Evolutionary conservation across 140 eudicot species (phyloP).

Genomic region (Oenanthe javanica): DNA sequence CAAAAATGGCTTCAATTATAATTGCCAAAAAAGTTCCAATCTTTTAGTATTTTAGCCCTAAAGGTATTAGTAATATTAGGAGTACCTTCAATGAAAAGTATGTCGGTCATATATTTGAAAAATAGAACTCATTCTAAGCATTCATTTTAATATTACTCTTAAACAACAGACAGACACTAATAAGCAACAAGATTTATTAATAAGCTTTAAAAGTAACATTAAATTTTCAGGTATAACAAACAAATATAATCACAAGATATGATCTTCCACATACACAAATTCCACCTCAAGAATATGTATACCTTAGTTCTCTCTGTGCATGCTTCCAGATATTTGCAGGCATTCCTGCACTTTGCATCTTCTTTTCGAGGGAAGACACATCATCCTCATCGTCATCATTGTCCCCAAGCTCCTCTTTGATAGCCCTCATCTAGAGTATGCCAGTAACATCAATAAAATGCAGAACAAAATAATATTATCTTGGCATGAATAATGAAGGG

Average conservation of each 20-base stretch:
- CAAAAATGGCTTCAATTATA: background rate
- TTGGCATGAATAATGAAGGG: background rate
- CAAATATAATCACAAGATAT: background rate
- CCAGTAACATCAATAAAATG: conserved; percentile 8
- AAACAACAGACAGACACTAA: background rate
- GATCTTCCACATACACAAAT: background rate
- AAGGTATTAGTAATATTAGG: background rate
- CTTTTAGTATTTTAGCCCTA: background rate
- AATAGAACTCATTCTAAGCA: background rate
- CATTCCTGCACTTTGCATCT: conserved; percentile 98
- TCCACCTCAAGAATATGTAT: background rate
- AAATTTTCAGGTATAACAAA: background rate
- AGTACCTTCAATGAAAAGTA: background rate
- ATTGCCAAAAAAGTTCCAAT: background rate
- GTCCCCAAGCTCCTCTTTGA: conserved; percentile 98
- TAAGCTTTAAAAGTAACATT: background rate
- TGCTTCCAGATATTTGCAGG: conserved; percentile 93
- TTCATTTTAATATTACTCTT: background rate
- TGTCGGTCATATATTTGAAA: background rate
- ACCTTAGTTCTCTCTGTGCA: conserved; percentile 96
- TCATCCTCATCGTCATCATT: conserved; percentile 99
- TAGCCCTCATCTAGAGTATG: conserved; percentile 85
- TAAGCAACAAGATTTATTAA: background rate
- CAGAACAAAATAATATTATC: background rate
- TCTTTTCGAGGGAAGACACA: conserved; percentile 86